Conservation (phyloP, 495 filamentous ascomycete genomes). For the Bryoglossum gracile region DNA sequence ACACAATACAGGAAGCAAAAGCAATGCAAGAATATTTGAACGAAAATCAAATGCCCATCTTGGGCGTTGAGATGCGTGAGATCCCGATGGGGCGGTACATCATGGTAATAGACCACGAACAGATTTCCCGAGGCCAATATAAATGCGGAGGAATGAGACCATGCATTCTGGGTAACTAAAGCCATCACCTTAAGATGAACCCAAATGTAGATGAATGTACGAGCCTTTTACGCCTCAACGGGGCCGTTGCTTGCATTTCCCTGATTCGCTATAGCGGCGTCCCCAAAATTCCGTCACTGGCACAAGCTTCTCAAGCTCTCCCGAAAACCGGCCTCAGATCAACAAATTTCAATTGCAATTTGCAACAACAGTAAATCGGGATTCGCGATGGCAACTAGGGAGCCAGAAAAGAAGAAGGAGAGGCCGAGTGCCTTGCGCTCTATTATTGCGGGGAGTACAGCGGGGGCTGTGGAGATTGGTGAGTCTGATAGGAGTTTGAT, state of each 20-base stretch:
- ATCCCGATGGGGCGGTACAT: no score
- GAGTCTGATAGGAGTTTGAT: conserved; percentile 5
- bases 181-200: no score
- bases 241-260: background rate
- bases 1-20: no score
- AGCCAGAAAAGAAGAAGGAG: conserved; percentile 28
- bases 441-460: conserved; percentile 80
- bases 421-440: conserved; percentile 78
- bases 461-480: conserved; percentile 95
- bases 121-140: no score
- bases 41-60: no score
- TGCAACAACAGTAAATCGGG: background rate
- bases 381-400: conserved; percentile 13
- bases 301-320: no score
- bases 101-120: no score
- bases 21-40: no score
- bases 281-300: background rate
- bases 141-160: no score
- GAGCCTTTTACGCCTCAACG: background rate
- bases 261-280: background rate
- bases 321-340: no score
- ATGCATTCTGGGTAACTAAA: no score
- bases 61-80: no score
- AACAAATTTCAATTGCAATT: background rate
- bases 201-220: background rate